Conservation (phyloP, 257 asterid species). For the Lavandula angustifolia region DNA sequence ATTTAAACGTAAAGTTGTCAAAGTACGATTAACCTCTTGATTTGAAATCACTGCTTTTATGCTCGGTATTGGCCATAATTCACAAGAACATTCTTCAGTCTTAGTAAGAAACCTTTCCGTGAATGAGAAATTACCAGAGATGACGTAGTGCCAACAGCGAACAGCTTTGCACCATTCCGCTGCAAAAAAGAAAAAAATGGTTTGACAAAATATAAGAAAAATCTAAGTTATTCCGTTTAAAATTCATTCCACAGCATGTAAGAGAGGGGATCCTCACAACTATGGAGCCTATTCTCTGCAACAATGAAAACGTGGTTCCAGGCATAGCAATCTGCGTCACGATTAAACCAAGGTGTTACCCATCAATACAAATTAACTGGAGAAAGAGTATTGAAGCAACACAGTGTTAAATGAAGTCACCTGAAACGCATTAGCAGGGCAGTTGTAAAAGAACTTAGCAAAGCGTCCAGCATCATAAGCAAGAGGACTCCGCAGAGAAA, state of each 20-base stretch:
- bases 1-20: too few species aligned
- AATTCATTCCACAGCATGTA: not conserved
- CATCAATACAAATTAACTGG: slow-evolving; percentile 4
- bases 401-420: slow-evolving; percentile 32
- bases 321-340: slow-evolving; percentile 62
- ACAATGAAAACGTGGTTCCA: slow-evolving; percentile 66
- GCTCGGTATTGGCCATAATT: too few species aligned
- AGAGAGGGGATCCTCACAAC: slow-evolving; percentile 45
- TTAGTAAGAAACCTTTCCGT: not conserved
- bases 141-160: slow-evolving; percentile 92
- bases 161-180: slow-evolving; percentile 92
- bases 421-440: slow-evolving; percentile 95
- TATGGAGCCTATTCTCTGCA: slow-evolving; percentile 78
- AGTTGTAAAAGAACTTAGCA: slow-evolving; percentile 72
- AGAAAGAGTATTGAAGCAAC: not conserved
- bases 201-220: slow-evolving; percentile 20
- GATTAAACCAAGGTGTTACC: slow-evolving; percentile 18
- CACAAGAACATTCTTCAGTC: too few species aligned
- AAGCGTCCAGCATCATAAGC: slow-evolving; percentile 64
- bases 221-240: slow-evolving; percentile 7
- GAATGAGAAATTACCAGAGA: slow-evolving; percentile 67
- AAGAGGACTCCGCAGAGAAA: slow-evolving; percentile 75
- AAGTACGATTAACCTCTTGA: too few species aligned
- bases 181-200: slow-evolving; percentile 39
- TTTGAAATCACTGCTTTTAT: too few species aligned